Base-by-base conservation (phyloP, 2,329 filamentous ascomycete genomes). In the Beauveria rudraprayagi region DNA sequence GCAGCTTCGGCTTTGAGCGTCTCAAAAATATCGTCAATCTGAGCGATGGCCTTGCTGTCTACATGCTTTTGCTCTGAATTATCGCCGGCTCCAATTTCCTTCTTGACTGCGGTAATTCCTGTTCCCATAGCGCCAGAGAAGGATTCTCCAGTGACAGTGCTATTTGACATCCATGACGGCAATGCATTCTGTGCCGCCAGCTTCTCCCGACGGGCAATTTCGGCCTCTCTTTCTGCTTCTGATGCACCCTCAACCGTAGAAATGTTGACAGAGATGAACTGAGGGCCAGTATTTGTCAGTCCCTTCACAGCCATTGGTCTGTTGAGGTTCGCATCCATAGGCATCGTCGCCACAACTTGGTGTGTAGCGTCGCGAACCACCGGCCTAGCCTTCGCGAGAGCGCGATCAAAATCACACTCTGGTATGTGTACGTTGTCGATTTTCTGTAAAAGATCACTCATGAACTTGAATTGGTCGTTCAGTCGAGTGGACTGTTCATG, bases 401-500 rank as follows among this genome's bases (percentile, higher is more conserved):
- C 89, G 24, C 83, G 80, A 55, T 91, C 87, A 66, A 91, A 91
- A 65, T 83, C 87, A 69, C 89, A 88, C 65, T 87, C 87, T 1
- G 90, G 90, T 7, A 95, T 85, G 43, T 85, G 78, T 6, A 87
- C 80, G n/a, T 83, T 79, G 70, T 94, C 91, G 63, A 95, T 90
- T 68, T 88, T 82, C 60, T 88, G 88, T 64, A 95, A 78, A 59
- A 92, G 80, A 62, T 89, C 84, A 61, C 89, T 88, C 66, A 94
- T 86, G 67, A 90, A 90, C 66, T 86, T 87, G 73, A 93, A 87
- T 71, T 93, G 88, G 67, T 86, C 85, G 73, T 93, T 93, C 68
- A 94, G 78, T 52, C 86, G 81, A 24, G 87, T 89, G 52, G 87
- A 87, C 67, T 88, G 84, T 72, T 91, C 87, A 64, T 89, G 85